Evolutionary conservation across 2,329 filamentous ascomycete genomes (phyloP), one percentile per base, ranked within the genome.

Genomic region (Incumbomyces delicatus): DNA sequence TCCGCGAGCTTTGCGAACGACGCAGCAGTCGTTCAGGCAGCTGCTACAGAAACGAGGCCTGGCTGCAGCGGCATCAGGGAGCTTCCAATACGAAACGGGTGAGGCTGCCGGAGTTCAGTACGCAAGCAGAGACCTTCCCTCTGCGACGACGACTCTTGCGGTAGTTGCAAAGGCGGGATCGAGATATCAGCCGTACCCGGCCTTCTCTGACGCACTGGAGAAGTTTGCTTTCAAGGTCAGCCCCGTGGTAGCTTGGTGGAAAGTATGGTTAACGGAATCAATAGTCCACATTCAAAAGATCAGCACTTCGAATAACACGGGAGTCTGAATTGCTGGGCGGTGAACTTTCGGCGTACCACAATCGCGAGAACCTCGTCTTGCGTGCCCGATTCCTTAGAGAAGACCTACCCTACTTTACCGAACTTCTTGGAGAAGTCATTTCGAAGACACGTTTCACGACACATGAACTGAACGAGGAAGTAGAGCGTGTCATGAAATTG

Each of bases 201-300:
- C 92, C 56, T 77, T 95, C 67, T 84, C 90, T 55, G 84, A 89
- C 63, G 90, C 85, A 49, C 78, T 98, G 57, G 85, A 92, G 74
- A 85, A 87, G 67, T 98, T 94, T 74, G 90, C 94, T 56, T 98
- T 95, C 81, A 94, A 94, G 86, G 92, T 88, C 67, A 60, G 70
- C 62, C 22, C n/a, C 38, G 43, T 53, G 53, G 55, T 50, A 60
- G 59, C 59, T 52, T 45, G 40, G 22, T 7, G 30, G 33, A 50
- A 29, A 18, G 53, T 31, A 32, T 14, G 13, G 20, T n/a, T 40
- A 46, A 47, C 50, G 44, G 49, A 35, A 14, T 13, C 53, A 61
- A 90, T 84, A 88, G 83, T 75, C 66, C 51, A 98, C 92, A 60
- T 69, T 81, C 58, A 85, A 84, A 71, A 83, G 92, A 68, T 92